Evolutionary conservation across 495 filamentous ascomycete species (phyloP).

Genomic region (Aspergillus cavernicola): DNA sequence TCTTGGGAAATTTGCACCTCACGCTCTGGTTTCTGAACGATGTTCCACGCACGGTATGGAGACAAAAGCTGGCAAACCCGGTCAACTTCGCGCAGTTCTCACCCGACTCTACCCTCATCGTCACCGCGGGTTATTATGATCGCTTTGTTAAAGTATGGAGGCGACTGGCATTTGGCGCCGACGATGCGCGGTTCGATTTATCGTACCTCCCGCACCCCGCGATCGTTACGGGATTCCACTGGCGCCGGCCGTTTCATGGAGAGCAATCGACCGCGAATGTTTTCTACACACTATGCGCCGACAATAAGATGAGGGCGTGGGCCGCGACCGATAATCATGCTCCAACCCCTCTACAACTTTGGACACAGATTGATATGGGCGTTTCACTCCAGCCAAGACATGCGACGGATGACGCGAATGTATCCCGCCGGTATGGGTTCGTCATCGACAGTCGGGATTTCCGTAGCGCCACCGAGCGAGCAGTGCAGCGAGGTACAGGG

Average conservation of each 20-base stretch:
- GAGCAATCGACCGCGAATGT: constrained; percentile 83
- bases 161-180: constrained; percentile 75
- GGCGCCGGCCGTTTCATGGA: constrained; percentile 70
- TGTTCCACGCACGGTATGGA: constrained; percentile 61
- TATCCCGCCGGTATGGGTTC: constrained; percentile 65
- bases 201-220: constrained; percentile 82
- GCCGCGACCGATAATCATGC: constrained; percentile 70
- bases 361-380: constrained; percentile 77
- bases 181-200: constrained; percentile 85
- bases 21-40: constrained; percentile 63
- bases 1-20: constrained; percentile 68
- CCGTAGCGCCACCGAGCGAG: constrained; percentile 67
- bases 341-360: constrained; percentile 67
- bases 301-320: constrained; percentile 82
- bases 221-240: constrained; percentile 76
- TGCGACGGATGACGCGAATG: constrained; percentile 27
- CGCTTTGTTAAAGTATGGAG: constrained; percentile 91
- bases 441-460: constrained; percentile 84
- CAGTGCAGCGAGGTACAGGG: constrained; percentile 57
- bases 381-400: constrained; percentile 64
- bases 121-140: constrained; percentile 76
- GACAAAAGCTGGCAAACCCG: constrained; percentile 64
- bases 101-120: constrained; percentile 79
- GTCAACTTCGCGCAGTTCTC: constrained; percentile 78
- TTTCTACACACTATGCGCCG: constrained; percentile 89